Percentiles rank a stretch among this genome's conserved stretches.
Evolutionary conservation across 208 protist species (phyloP).

Genomic region (Phytomonas francai): DNA sequence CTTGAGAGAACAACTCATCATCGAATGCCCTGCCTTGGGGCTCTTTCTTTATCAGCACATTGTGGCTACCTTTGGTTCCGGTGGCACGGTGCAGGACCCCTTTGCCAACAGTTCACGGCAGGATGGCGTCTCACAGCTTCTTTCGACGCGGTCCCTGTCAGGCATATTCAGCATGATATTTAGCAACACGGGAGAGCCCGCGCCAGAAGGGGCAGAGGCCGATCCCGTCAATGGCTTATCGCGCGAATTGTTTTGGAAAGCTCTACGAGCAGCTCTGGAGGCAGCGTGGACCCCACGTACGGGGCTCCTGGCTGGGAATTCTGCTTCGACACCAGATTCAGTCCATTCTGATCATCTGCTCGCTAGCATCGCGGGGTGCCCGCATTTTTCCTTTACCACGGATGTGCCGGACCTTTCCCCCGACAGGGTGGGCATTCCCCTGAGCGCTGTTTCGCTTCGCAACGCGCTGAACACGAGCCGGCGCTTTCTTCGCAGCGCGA

Average conservation of each 20-base stretch:
- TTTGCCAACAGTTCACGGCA: conserved; percentile 20
- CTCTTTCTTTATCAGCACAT: conserved; percentile 63
- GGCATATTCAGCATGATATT: conserved; percentile 17
- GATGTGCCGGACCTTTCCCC: conserved; percentile 1
- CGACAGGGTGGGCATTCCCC: conserved; percentile 23
- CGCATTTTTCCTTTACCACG: conserved; percentile 28
- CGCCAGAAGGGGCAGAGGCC: neutral
- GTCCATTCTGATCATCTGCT: conserved; percentile 15
- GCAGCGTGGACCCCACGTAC: conserved; percentile 25
- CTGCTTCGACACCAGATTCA: conserved; percentile 8
- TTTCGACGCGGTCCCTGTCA: conserved; percentile 18
- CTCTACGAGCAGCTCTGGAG: conserved; percentile 29
- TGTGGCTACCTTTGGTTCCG: conserved; percentile 25
- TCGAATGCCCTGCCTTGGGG: conserved; percentile 59
- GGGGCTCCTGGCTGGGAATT: neutral
- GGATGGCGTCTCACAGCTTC: conserved; percentile 37
- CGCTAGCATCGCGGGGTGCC: conserved; percentile 20
- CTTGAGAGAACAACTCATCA: conserved; percentile 23
- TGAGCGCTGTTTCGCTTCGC: conserved; percentile 40
- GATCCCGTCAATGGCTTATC: neutral
- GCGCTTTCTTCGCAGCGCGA: conserved; percentile 40
- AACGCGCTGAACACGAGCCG: conserved; percentile 51
- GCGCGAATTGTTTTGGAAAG: conserved; percentile 33
- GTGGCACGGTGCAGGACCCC: conserved; percentile 28
- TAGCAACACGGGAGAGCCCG: neutral